Conservation (phyloP, 2,329 filamentous ascomycete genomes). For the Pyrenophora seminiperda region DNA sequence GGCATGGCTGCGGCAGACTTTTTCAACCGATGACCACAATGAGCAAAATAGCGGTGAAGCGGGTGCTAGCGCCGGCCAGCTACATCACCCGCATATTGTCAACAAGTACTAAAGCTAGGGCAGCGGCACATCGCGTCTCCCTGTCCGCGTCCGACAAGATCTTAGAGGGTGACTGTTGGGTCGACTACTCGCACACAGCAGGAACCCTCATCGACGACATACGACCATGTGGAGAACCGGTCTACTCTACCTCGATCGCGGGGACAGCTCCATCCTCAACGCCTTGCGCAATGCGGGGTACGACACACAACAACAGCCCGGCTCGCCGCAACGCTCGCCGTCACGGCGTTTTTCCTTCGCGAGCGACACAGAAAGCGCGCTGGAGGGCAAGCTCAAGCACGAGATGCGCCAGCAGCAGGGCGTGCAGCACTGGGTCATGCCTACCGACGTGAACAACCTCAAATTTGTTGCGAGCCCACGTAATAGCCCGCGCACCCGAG, state of each 20-base stretch:
- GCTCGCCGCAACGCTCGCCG: constrained; percentile 21
- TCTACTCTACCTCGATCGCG: constrained; percentile 30
- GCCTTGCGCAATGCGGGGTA: constrained; percentile 27
- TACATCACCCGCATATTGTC: constrained; percentile 14
- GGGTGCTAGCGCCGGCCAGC: constrained; percentile 17
- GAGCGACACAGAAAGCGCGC: constrained; percentile 21
- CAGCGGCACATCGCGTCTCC: constrained; percentile 18
- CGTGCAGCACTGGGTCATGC: constrained; percentile 18
- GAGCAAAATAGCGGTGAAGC: constrained; percentile 23
- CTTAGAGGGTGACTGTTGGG: constrained; percentile 20
- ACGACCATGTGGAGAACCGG: constrained; percentile 30
- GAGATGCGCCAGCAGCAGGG: constrained; percentile 15
- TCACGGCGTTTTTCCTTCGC: constrained; percentile 21
- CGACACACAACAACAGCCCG: constrained; percentile 22
- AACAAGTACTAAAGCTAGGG: constrained; percentile 23
- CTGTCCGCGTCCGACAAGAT: constrained; percentile 22
- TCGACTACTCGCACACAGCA: constrained; percentile 18
- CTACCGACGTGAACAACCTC: constrained; percentile 17
- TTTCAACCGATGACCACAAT: constrained; percentile 4
- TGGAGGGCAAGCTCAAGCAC: constrained; percentile 16
- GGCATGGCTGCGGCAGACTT: constrained; percentile 16
- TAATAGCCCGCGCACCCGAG: constrained; percentile 12
- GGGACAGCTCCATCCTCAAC: constrained; percentile 29
- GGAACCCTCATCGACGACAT: constrained; percentile 24
- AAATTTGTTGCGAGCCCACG: constrained; percentile 25